These are phyloP conservation scores for Viola pubescens DNA, from an alignment of 441 rosid species.

Conservation along the genomic window DNA sequence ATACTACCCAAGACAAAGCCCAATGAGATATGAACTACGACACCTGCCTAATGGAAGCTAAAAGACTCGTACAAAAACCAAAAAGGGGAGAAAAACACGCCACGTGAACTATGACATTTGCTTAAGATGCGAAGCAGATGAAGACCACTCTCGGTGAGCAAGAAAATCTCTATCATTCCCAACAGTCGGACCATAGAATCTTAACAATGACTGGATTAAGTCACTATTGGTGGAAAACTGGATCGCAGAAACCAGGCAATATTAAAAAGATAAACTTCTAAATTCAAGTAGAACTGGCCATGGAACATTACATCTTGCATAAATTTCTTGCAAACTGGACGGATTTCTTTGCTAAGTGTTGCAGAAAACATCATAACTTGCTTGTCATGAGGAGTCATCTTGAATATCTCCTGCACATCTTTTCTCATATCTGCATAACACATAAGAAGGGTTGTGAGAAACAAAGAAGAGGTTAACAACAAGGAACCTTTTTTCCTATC, in stretches of 20 bases:
- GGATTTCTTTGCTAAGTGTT: slow-evolving; percentile 98
- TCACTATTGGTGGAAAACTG: slow-evolving; percentile 21
- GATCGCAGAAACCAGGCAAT: slow-evolving; percentile 33
- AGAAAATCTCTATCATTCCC: background rate
- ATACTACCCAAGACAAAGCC: background rate
- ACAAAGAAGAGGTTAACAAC: background rate
- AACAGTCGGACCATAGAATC: slow-evolving; percentile 17
- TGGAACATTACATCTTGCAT: slow-evolving; percentile 98
- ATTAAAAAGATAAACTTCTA: slow-evolving; percentile 40
- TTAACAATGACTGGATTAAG: slow-evolving; percentile 13
- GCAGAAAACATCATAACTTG: slow-evolving; percentile 99
- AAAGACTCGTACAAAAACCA: background rate
- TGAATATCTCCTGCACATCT: slow-evolving; percentile 96
- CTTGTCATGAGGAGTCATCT: slow-evolving; percentile 97
- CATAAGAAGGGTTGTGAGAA: background rate
- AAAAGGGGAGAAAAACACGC: background rate
- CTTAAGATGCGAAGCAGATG: no score
- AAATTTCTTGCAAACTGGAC: slow-evolving; percentile 98
- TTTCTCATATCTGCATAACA: slow-evolving; percentile 75
- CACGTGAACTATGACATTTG: background rate
- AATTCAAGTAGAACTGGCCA: slow-evolving; percentile 56
- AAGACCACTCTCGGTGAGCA: no score
- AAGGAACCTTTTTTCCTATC: background rate
- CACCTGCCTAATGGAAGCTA: background rate
- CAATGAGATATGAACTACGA: no score